These are phyloP conservation scores for Cruciata laevipes DNA, from an alignment of 257 asterid species.

Conservation along the genomic window DNA sequence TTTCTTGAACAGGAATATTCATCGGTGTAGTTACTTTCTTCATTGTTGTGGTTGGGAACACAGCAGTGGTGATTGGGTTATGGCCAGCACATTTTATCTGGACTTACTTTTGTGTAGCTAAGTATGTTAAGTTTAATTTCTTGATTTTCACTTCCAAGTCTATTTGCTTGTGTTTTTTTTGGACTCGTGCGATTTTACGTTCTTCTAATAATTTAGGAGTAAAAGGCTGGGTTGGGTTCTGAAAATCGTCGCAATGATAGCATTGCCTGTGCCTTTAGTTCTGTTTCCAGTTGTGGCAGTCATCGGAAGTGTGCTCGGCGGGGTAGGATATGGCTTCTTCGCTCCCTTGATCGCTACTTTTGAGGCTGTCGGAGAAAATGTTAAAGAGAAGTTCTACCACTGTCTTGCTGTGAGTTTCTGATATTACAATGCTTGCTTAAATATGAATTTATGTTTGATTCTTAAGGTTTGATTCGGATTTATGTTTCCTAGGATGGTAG, in stretches of 20 bases:
- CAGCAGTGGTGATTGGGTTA: conserved; percentile 71
- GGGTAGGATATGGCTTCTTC: conserved; percentile 67
- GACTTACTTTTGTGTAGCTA: conserved; percentile 72
- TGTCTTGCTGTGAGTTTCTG: conserved; percentile 57
- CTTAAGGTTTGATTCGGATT: not conserved
- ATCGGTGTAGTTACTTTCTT: conserved; percentile 45
- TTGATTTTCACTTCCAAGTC: not conserved
- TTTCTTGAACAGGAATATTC: conserved; percentile 52
- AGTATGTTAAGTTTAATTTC: conserved; percentile 27
- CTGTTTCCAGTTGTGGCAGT: conserved; percentile 63
- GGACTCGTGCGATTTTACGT: not conserved
- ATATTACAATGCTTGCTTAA: not conserved
- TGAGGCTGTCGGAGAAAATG: conserved; percentile 67
- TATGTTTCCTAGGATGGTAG: conserved; percentile 66
- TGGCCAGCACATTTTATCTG: conserved; percentile 87
- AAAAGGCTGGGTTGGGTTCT: conserved; percentile 69
- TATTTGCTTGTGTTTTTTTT: not conserved
- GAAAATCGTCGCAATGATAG: conserved; percentile 44
- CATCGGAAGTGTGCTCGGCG: conserved; percentile 66
- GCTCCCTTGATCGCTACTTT: conserved; percentile 83
- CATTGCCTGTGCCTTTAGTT: conserved; percentile 54
- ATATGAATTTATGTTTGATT: not conserved
- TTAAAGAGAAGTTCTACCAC: conserved; percentile 46
- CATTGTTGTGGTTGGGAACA: conserved; percentile 50
- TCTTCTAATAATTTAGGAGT: conserved; percentile 36